Evolutionary conservation across 2,329 filamentous ascomycete species (phyloP).

Genomic region (Cladosporium sp.): DNA sequence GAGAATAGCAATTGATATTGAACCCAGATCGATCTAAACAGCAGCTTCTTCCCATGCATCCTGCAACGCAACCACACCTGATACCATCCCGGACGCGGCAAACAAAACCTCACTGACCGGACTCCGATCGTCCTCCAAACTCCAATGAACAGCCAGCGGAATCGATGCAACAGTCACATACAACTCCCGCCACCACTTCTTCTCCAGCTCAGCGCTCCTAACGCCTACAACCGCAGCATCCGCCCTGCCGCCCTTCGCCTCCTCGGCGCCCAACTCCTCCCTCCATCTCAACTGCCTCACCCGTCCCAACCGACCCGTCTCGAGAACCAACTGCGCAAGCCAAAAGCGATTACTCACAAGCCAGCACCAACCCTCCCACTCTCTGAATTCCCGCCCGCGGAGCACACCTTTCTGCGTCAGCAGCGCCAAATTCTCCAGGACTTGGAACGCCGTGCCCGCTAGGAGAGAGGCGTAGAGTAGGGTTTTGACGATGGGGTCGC

Average conservation of each 20-base stretch:
- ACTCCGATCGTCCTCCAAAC: conserved; percentile 58
- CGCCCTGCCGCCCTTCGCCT: conserved; percentile 39
- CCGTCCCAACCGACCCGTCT: conserved; percentile 60
- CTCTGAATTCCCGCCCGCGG: conserved; percentile 26
- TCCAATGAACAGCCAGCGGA: conserved; percentile 81
- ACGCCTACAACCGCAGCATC: conserved; percentile 21
- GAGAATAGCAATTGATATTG: neutral
- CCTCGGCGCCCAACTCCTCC: conserved; percentile 29
- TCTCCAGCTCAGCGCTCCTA: conserved; percentile 28
- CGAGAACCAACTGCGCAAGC: conserved; percentile 70
- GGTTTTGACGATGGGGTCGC: conserved; percentile 42
- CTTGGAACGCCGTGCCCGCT: conserved; percentile 66
- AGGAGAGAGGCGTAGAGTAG: conserved; percentile 66
- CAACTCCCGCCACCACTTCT: conserved; percentile 61
- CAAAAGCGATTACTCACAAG: conserved; percentile 75
- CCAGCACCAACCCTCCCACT: conserved; percentile 56
- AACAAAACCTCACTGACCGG: conserved; percentile 53
- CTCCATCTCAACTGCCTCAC: conserved; percentile 39
- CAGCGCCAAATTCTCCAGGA: conserved; percentile 78
- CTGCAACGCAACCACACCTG: conserved; percentile 39
- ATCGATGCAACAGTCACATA: conserved; percentile 70
- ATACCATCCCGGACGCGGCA: conserved; percentile 33
- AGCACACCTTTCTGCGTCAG: conserved; percentile 69
- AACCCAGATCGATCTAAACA: neutral
- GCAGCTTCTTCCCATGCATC: conserved; percentile 42